These are phyloP conservation scores for Aspergillus conjunctus DNA, from an alignment of 495 filamentous ascomycete genomes.

Conservation along the genomic window DNA sequence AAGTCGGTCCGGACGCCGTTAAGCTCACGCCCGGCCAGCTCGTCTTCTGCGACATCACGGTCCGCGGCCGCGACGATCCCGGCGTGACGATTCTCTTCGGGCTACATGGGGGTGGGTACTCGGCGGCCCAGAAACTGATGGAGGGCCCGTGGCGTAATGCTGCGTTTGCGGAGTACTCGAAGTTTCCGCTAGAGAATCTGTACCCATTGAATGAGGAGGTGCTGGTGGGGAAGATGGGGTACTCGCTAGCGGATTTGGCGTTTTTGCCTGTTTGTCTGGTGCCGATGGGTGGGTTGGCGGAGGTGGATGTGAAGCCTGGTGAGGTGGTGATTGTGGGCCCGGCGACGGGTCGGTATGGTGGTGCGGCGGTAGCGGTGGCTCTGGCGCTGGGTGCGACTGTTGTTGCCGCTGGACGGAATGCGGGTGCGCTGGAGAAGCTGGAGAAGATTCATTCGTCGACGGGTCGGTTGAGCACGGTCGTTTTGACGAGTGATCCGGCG, in stretches of 20 bases:
- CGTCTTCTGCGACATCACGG: slow-evolving; percentile 30
- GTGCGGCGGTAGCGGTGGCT: slow-evolving; percentile 50
- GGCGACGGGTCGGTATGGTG: slow-evolving; percentile 53
- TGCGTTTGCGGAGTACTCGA: slow-evolving; percentile 46
- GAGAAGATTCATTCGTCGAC: not conserved
- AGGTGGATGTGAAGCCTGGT: slow-evolving; percentile 52
- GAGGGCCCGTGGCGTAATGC: slow-evolving; percentile 40
- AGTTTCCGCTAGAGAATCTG: slow-evolving; percentile 47
- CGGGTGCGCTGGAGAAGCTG: not conserved
- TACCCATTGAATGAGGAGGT: slow-evolving; percentile 40
- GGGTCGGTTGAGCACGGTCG: slow-evolving; percentile 8
- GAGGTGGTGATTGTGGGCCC: slow-evolving; percentile 57
- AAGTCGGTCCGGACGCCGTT: slow-evolving; percentile 31
- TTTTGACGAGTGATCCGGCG: not conserved
- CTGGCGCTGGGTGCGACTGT: slow-evolving; percentile 19
- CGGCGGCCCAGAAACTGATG: slow-evolving; percentile 32
- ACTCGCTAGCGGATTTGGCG: slow-evolving; percentile 29
- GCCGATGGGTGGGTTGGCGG: slow-evolving; percentile 50
- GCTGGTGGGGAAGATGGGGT: slow-evolving; percentile 30
- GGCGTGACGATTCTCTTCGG: slow-evolving; percentile 26
- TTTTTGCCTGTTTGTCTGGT: slow-evolving; percentile 33
- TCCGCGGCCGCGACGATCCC: slow-evolving; percentile 31
- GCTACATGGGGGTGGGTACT: slow-evolving; percentile 28
- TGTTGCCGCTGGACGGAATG: slow-evolving; percentile 56
- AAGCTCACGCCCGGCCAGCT: slow-evolving; percentile 28